A percentile compares a stretch with the other conserved stretches of the same genome.
Evolutionary conservation across 2,329 filamentous ascomycete species (phyloP).

Genomic region (Parascedosporium putredinis): DNA sequence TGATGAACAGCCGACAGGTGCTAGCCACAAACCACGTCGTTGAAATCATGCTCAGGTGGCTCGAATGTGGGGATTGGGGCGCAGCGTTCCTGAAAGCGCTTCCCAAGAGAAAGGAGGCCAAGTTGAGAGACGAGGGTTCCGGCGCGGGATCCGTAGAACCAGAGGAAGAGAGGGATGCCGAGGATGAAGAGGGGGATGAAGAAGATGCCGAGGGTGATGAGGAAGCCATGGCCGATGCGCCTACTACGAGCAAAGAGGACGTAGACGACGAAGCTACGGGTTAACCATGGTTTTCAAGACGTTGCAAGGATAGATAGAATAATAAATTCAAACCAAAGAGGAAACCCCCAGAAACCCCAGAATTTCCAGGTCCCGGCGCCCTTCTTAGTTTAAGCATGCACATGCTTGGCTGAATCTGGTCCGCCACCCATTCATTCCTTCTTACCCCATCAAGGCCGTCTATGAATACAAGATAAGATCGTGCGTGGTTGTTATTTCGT

Average conservation of each 20-base stretch:
- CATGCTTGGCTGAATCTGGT: neutral
- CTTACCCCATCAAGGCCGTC: neutral
- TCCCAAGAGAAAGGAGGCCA: constrained; percentile 79
- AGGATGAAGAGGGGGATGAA: constrained; percentile 6
- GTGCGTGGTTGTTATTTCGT: neutral
- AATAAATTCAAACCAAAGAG: too few relatives aligned
- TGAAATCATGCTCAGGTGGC: constrained; percentile 91
- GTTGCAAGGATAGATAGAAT: too few relatives aligned
- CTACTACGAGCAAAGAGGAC: constrained; percentile 7
- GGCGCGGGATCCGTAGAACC: constrained; percentile 12
- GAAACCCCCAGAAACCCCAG: neutral
- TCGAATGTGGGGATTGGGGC: constrained; percentile 86
- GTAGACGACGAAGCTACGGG: too few relatives aligned
- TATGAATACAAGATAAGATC: neutral
- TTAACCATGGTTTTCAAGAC: too few relatives aligned
- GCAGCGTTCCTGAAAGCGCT: constrained; percentile 80
- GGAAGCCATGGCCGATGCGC: constrained; percentile 8
- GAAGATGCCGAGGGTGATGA: constrained; percentile 7
- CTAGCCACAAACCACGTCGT: constrained; percentile 92
- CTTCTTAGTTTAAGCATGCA: too few relatives aligned
- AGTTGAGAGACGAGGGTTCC: constrained; percentile 33
- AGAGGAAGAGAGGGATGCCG: constrained; percentile 15
- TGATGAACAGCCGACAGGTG: constrained; percentile 78
- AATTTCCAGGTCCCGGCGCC: neutral
- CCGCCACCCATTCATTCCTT: neutral